Evolutionary conservation across 495 filamentous ascomycete genomes (phyloP), one percentile per base, ranked within the genome.

Genomic region (Sordaria brevicollis): DNA sequence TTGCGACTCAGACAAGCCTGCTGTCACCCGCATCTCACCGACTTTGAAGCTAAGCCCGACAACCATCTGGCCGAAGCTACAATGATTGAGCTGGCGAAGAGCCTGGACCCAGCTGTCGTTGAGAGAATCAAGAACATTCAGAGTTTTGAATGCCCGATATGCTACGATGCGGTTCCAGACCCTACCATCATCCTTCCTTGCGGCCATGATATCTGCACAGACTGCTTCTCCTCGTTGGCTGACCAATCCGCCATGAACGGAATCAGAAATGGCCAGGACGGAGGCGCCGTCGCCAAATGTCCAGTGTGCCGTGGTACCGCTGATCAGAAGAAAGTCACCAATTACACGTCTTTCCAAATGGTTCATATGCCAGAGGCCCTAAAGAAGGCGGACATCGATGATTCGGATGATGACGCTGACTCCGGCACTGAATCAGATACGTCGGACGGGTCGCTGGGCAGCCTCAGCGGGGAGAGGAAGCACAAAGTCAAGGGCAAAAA

Each of bases 1-100:
- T 84, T 99, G 13, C 91, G 94, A 15, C 86, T 99, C 9, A 86
- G 92, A n/a, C 95, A 99, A 79, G 91, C 91, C 35, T 95, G 92
- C 75, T 96, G 93, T 73, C 95, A 99, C 79, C 93, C 94, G 1
- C 92, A 96, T 76, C 82, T 99, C n/a, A 93, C 83, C 11, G 93
- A 94, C 69, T 89, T 91, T 71, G 89, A 88, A 29, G 82, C 88
- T 68, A 81, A 83, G n/a, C 80, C 69, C 74, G 79, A 72, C 77
- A 80, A 68, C 70, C 68, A 74, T 41, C 65, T 86, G 49, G 75
- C 84, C 10, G 81, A 84, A 2, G 86, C 89, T 1, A 83, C 87
- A 7, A 87, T 93, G 80, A 67, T 88, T 13, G 84, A 83, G 9
- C 84, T 95, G 25, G 93, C 94, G 0, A 86, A 86, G 68, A 80